Evolutionary conservation across 345 rosid genomes (phyloP).

Genomic region (Raphanus raphanistrum): DNA sequence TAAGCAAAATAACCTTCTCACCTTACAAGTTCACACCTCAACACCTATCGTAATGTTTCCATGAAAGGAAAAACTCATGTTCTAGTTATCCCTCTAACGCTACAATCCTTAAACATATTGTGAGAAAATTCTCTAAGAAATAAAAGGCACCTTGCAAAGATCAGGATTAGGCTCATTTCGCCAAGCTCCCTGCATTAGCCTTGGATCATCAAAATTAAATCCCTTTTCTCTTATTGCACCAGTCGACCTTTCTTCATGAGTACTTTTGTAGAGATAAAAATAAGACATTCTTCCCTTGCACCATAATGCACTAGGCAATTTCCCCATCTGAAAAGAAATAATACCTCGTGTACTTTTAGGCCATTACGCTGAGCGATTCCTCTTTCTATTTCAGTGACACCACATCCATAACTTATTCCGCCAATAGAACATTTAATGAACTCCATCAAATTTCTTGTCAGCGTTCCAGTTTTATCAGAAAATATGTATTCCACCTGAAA

Average conservation of each 20-base stretch:
- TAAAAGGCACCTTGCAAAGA: conserved; percentile 72
- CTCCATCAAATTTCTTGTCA: conserved; percentile 98
- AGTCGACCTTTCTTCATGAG: conserved; percentile 53
- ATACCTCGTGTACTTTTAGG: conserved; percentile 70
- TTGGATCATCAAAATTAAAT: conserved; percentile 90
- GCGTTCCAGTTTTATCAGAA: conserved; percentile 99
- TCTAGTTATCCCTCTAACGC: conserved; percentile 10
- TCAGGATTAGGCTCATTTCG: conserved; percentile 94
- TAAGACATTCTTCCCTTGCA: conserved; percentile 24
- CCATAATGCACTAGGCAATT: conserved; percentile 18
- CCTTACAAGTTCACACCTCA: conserved; percentile 9
- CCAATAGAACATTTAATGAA: conserved; percentile 99
- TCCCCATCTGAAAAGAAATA: conserved; percentile 20
- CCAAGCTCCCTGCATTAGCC: conserved; percentile 97
- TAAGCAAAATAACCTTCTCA: not conserved
- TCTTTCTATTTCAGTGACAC: conserved; percentile 89
- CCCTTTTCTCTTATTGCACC: conserved; percentile 74
- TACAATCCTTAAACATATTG: conserved; percentile 19
- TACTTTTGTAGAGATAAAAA: conserved; percentile 21
- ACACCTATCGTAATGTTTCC: conserved; percentile 1
- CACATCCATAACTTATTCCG: conserved; percentile 90
- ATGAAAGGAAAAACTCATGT: not conserved
- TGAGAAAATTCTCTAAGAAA: not conserved
- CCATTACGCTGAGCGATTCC: conserved; percentile 77
- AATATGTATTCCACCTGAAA: conserved; percentile 95